These are phyloP conservation scores for Pseudogymnoascus sp. DNA, from an alignment of 2,329 filamentous ascomycete genomes.

Conservation along the genomic window DNA sequence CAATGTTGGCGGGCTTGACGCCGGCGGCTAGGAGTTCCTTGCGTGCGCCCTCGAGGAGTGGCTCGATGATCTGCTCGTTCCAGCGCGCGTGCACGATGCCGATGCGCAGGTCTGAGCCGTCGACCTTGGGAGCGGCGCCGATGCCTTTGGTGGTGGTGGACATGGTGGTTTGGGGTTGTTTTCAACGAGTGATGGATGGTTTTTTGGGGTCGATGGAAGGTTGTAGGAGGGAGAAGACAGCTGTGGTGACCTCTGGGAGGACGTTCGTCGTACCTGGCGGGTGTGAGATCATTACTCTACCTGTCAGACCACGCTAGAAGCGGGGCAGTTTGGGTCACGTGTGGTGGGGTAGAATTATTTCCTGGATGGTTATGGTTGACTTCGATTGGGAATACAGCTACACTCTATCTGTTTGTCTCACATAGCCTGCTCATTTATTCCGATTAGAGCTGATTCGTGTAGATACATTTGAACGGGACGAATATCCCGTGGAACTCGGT, in stretches of 20 bases:
- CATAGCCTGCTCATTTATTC: background rate
- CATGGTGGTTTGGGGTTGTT: background rate
- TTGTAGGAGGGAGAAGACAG: background rate
- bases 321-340: background rate
- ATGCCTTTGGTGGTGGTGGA: constrained; percentile 44
- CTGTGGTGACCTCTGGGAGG: background rate
- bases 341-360: constrained; percentile 7
- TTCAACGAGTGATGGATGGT: background rate
- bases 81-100: constrained; percentile 94
- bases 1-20: constrained; percentile 80
- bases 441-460: background rate
- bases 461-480: background rate
- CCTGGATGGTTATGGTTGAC: background rate
- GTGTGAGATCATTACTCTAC: constrained; percentile 3
- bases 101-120: constrained; percentile 70
- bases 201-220: background rate
- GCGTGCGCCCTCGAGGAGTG: constrained; percentile 72
- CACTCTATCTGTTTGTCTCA: background rate
- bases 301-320: constrained; percentile 3
- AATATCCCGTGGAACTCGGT: background rate
- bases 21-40: constrained; percentile 69
- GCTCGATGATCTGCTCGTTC: constrained; percentile 77
- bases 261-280: constrained; percentile 3
- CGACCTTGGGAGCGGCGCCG: constrained; percentile 50
- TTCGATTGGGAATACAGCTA: background rate